Percentiles rank a stretch among this genome's conserved stretches.
Conservation (phyloP, 176 grass and related monocot genomes). For the Canna indica region DNA sequence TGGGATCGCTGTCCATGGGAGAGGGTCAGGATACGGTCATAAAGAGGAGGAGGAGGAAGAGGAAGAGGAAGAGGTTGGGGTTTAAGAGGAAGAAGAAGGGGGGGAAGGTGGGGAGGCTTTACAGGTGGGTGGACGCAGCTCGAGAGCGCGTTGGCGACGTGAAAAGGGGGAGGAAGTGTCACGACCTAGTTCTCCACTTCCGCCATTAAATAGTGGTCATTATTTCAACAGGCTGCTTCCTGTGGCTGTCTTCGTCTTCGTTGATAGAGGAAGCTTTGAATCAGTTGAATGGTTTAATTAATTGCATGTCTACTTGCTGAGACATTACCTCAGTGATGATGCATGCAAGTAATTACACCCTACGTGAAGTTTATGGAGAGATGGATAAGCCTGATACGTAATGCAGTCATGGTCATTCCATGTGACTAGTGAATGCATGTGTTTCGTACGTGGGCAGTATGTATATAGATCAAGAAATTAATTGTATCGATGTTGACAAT, state of each 20-base stretch:
- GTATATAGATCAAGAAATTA: too few relatives aligned
- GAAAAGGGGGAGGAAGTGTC: neutral
- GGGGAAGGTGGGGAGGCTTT: neutral
- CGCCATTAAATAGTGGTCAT: neutral
- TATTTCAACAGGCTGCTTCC: neutral
- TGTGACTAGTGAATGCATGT: too few relatives aligned
- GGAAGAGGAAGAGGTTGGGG: neutral
- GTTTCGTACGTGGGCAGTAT: too few relatives aligned
- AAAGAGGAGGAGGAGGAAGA: neutral
- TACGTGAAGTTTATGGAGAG: too few relatives aligned
- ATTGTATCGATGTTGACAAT: too few relatives aligned
- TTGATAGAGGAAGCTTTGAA: too few relatives aligned
- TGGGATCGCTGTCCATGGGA: neutral
- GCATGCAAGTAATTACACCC: too few relatives aligned
- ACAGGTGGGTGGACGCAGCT: neutral
- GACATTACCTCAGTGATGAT: too few relatives aligned
- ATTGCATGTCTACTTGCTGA: too few relatives aligned
- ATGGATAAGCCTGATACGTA: too few relatives aligned
- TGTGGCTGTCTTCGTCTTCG: neutral
- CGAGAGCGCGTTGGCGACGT: neutral
- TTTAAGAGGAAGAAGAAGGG: neutral
- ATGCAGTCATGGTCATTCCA: too few relatives aligned
- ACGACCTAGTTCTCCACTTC: neutral
- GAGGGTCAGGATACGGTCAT: neutral
- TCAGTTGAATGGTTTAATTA: too few relatives aligned